Percentiles rank a stretch among this genome's conserved stretches.
These are phyloP conservation scores for Hypoxylon subgilvum DNA, from an alignment of 495 filamentous ascomycete genomes.

Conservation along the genomic window DNA sequence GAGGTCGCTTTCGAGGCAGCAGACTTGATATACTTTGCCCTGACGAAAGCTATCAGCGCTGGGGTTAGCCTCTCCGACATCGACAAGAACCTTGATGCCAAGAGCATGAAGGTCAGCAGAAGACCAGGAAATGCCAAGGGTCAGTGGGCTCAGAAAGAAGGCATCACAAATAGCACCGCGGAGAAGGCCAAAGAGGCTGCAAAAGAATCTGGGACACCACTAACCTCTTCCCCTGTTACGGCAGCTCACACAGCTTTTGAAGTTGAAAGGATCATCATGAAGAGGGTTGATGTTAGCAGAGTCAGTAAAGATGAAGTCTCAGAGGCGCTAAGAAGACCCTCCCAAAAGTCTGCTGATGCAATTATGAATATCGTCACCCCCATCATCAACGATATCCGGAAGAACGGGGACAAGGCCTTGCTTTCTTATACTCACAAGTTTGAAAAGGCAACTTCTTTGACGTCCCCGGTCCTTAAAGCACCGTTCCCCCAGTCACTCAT, in stretches of 20 bases:
- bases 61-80: slow-evolving; percentile 87
- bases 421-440: slow-evolving; percentile 96
- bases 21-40: slow-evolving; percentile 92
- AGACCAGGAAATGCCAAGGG: slow-evolving; percentile 92
- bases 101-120: slow-evolving; percentile 90
- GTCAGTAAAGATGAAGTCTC: slow-evolving; percentile 66
- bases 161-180: slow-evolving; percentile 55
- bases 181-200: slow-evolving; percentile 50
- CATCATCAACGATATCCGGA: slow-evolving; percentile 83
- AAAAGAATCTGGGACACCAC: slow-evolving; percentile 27
- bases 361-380: slow-evolving; percentile 89
- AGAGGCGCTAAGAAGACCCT: slow-evolving; percentile 80
- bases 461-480: slow-evolving; percentile 82
- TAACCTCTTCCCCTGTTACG: slow-evolving; percentile 30
- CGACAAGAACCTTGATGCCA: slow-evolving; percentile 88
- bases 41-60: slow-evolving; percentile 82
- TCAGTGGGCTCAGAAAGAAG: slow-evolving; percentile 82
- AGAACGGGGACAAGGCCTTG: slow-evolving; percentile 82
- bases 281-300: slow-evolving; percentile 69
- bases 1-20: slow-evolving; percentile 93
- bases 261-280: slow-evolving; percentile 79
- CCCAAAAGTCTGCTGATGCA: slow-evolving; percentile 86
- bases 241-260: slow-evolving; percentile 55
- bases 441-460: slow-evolving; percentile 89
- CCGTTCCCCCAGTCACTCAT: slow-evolving; percentile 86